Evolutionary conservation across 192 early-diverging fungal genomes (phyloP).

Genomic region (Kickxella alabastrina): DNA sequence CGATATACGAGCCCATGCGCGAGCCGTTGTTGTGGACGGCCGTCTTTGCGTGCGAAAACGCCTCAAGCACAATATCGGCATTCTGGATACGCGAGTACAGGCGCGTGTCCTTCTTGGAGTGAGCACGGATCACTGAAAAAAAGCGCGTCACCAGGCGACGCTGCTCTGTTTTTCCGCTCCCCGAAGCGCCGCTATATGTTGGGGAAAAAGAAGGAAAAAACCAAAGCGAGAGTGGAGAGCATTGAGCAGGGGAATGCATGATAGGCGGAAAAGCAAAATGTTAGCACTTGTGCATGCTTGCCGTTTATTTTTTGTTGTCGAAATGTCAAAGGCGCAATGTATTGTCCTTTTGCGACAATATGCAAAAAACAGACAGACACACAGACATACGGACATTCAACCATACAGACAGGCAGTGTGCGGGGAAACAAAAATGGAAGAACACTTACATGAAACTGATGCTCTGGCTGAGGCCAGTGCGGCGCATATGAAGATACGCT

Average conservation of each 20-base stretch:
- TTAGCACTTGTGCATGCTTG: constrained; percentile 5
- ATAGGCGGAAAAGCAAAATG: too few species aligned
- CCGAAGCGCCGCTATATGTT: constrained; percentile 73
- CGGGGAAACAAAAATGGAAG: too few species aligned
- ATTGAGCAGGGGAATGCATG: too few species aligned
- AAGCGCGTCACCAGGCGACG: constrained; percentile 60
- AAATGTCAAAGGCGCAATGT: too few species aligned
- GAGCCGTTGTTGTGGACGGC: constrained; percentile 74
- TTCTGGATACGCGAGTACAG: constrained; percentile 63
- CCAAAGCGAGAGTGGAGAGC: neutral
- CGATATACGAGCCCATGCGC: constrained; percentile 75
- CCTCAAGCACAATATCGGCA: constrained; percentile 73
- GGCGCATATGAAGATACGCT: constrained; percentile 84
- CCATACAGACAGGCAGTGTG: too few species aligned
- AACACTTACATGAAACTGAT: constrained; percentile 77
- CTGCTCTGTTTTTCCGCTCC: constrained; percentile 83
- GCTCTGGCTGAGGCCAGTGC: constrained; percentile 80
- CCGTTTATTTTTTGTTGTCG: too few species aligned
- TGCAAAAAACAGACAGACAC: too few species aligned
- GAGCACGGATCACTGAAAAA: constrained; percentile 62
- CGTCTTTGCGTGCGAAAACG: constrained; percentile 84
- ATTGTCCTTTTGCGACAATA: too few species aligned
- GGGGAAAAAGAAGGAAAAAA: neutral
- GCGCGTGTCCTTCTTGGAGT: constrained; percentile 67
- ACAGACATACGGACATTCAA: too few species aligned